A percentile compares a stretch with the other conserved stretches of the same genome.
Conservation (phyloP, 495 filamentous ascomycete species). For the Penicillium lividum region DNA sequence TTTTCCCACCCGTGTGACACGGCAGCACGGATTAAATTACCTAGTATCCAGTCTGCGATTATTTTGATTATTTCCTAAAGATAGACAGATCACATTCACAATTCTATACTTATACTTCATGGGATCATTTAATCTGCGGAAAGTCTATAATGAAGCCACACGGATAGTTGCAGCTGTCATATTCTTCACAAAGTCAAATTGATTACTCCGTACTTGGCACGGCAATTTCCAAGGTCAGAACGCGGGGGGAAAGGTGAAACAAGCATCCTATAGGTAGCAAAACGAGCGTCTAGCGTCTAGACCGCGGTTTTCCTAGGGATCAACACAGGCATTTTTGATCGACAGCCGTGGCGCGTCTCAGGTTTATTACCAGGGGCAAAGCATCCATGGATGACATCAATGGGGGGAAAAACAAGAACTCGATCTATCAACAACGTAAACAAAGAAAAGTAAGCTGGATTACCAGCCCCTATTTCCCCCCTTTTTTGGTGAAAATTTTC, state of each 20-base stretch:
- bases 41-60: no score
- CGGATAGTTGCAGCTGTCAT: slow-evolving; percentile 20
- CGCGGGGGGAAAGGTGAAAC: slow-evolving; percentile 1
- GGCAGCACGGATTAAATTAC: no score
- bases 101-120: neutral
- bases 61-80: no score
- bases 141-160: no score
- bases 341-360: slow-evolving; percentile 17
- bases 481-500: neutral
- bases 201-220: slow-evolving; percentile 2
- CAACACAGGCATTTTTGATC: slow-evolving; percentile 21
- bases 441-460: neutral
- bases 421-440: neutral
- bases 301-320: slow-evolving; percentile 7
- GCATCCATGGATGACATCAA: neutral
- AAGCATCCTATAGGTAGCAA: neutral
- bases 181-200: slow-evolving; percentile 20
- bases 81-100: neutral
- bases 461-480: neutral
- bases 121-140: slow-evolving; percentile 3
- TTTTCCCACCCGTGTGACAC: no score
- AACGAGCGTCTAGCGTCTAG: slow-evolving; percentile 17
- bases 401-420: neutral
- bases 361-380: slow-evolving; percentile 10
- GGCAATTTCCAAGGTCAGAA: slow-evolving; percentile 13